Conservation (phyloP, 2,329 filamentous ascomycete genomes). For the Penicillium vulpinum region DNA sequence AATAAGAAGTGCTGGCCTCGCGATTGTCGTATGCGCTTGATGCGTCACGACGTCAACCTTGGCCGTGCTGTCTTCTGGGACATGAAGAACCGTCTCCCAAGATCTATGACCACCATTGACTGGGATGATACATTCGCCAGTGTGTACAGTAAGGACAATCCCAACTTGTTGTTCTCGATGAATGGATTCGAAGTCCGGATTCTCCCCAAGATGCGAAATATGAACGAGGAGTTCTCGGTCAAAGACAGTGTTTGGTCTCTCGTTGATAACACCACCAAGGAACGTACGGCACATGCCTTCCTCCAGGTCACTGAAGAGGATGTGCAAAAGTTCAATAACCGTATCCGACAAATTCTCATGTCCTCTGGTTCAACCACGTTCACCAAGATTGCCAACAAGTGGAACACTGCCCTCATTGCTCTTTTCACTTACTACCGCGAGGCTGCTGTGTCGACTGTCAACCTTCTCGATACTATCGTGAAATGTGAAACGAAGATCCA, state of each 20-base stretch:
- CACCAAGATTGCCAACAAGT: slow-evolving; percentile 99
- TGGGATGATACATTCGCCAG: slow-evolving; percentile 99
- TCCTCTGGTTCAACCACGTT: slow-evolving; percentile 99
- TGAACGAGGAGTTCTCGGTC: slow-evolving; percentile 93
- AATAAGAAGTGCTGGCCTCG: slow-evolving; percentile 99
- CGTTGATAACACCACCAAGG: slow-evolving; percentile 94
- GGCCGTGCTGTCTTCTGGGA: slow-evolving; percentile 99
- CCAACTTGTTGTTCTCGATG: slow-evolving; percentile 97
- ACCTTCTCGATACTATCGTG: slow-evolving; percentile 92
- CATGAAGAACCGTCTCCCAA: slow-evolving; percentile 90
- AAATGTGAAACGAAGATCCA: slow-evolving; percentile 99
- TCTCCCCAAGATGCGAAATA: slow-evolving; percentile 88
- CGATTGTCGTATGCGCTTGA: slow-evolving; percentile 94
- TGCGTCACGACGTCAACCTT: slow-evolving; percentile 98
- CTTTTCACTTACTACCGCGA: slow-evolving; percentile 99
- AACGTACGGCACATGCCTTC: slow-evolving; percentile 95
- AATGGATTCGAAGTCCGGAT: slow-evolving; percentile 96
- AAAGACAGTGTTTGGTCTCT: slow-evolving; percentile 99
- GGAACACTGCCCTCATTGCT: slow-evolving; percentile 96
- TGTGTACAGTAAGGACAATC: slow-evolving; percentile 97
- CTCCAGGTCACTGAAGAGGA: slow-evolving; percentile 97
- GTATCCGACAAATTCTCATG: slow-evolving; percentile 98
- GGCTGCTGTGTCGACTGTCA: slow-evolving; percentile 92
- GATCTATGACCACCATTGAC: slow-evolving; percentile 94
- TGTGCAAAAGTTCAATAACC: slow-evolving; percentile 98